Conservation (phyloP, 1,284 basidiomycete genomes). For the Schizophyllum commune region DNA sequence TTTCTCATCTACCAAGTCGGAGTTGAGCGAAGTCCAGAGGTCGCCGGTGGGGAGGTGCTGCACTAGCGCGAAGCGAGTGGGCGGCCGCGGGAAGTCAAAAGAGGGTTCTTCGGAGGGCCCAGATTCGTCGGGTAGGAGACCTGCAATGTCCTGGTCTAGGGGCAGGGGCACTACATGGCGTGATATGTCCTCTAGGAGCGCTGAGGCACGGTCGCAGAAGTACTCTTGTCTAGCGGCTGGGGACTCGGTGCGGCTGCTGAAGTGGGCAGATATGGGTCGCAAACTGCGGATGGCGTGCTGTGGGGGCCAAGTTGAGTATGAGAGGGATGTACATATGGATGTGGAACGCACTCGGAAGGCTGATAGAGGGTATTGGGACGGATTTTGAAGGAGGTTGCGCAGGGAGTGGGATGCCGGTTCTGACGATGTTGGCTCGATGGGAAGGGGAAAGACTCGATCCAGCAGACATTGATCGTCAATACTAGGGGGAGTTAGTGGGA, state of each 20-base stretch:
- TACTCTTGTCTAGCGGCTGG: conserved; percentile 60
- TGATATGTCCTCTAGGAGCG: conserved; percentile 64
- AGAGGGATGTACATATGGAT: not conserved
- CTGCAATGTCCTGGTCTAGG: not conserved
- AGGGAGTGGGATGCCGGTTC: conserved; percentile 43
- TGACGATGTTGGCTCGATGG: conserved; percentile 28
- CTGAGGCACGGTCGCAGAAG: conserved; percentile 66
- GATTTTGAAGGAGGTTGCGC: conserved; percentile 50
- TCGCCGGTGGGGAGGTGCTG: conserved; percentile 68
- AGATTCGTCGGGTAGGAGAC: conserved; percentile 25
- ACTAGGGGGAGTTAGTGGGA: conserved; percentile 26
- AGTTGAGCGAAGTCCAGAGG: conserved; percentile 69
- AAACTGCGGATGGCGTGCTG: conserved; percentile 59
- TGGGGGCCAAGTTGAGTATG: conserved; percentile 32
- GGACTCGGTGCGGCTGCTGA: conserved; percentile 50
- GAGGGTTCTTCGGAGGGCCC: conserved; percentile 28
- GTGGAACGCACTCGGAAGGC: not conserved
- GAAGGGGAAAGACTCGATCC: conserved; percentile 67
- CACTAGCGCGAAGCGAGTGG: conserved; percentile 57
- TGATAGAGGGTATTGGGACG: conserved; percentile 36
- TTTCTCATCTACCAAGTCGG: conserved; percentile 27
- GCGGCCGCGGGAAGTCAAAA: conserved; percentile 19
- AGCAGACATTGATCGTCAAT: conserved; percentile 67
- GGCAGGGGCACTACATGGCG: conserved; percentile 34
- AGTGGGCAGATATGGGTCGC: conserved; percentile 57